Conservation (phyloP, 2,329 filamentous ascomycete genomes). For the Sporothrix euskadiensis region DNA sequence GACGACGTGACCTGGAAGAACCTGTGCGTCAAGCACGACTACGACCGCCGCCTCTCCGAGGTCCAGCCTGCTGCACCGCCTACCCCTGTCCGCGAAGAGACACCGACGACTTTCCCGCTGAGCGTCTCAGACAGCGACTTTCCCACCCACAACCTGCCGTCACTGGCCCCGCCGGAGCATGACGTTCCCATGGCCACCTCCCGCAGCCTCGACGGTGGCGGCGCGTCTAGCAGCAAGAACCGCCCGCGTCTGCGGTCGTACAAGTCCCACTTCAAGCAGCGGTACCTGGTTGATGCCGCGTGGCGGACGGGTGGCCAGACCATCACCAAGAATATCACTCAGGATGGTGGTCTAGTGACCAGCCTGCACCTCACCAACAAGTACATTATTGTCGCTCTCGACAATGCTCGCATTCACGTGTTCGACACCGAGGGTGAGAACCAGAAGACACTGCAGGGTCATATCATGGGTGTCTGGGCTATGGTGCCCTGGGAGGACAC, state of each 20-base stretch:
- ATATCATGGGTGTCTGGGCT: slow-evolving; percentile 99
- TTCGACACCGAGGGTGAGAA: slow-evolving; percentile 90
- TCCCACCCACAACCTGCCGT: slow-evolving; percentile 24
- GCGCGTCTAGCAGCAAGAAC: slow-evolving; percentile 37
- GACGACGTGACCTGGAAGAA: slow-evolving; percentile 99
- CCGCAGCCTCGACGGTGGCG: slow-evolving; percentile 62
- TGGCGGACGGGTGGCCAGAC: slow-evolving; percentile 91
- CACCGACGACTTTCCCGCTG: slow-evolving; percentile 40
- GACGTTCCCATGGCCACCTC: slow-evolving; percentile 44
- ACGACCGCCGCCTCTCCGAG: slow-evolving; percentile 62
- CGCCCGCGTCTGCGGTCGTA: slow-evolving; percentile 76
- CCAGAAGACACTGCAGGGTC: slow-evolving; percentile 85
- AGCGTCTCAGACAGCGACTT: slow-evolving; percentile 36
- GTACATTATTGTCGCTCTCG: slow-evolving; percentile 95
- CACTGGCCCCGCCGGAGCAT: slow-evolving; percentile 41
- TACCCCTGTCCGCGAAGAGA: slow-evolving; percentile 36
- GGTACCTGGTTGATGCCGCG: slow-evolving; percentile 94
- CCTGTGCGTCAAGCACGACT: slow-evolving; percentile 93
- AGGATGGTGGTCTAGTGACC: slow-evolving; percentile 95
- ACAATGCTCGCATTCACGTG: slow-evolving; percentile 98
- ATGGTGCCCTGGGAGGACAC: slow-evolving; percentile 98
- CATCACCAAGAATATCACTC: slow-evolving; percentile 83
- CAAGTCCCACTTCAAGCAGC: slow-evolving; percentile 95
- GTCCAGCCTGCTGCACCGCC: slow-evolving; percentile 42
- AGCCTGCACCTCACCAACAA: slow-evolving; percentile 91